These are phyloP conservation scores for Aspergillus persii DNA, from an alignment of 2,329 filamentous ascomycete species.

Conservation along the genomic window DNA sequence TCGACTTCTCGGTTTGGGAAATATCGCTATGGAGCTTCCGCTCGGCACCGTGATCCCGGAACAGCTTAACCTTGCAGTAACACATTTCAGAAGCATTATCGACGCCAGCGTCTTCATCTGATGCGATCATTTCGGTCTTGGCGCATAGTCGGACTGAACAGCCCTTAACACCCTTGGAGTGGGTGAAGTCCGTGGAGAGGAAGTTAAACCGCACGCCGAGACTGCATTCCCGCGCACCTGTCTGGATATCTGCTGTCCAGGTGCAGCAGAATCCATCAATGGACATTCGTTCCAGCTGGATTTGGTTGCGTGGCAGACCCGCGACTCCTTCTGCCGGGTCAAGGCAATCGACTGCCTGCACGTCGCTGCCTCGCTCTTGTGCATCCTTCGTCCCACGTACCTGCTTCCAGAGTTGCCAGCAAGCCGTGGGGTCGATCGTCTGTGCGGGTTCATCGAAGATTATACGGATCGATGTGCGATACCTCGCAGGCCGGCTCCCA, in stretches of 20 bases:
- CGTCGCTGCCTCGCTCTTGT: neutral
- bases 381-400: neutral
- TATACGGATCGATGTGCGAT: neutral
- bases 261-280: slow-evolving; percentile 67
- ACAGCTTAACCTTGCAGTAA: neutral
- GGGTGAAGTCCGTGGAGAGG: slow-evolving; percentile 95
- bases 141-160: neutral
- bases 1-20: neutral
- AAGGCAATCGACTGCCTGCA: neutral
- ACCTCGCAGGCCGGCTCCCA: neutral
- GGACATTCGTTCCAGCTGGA: neutral
- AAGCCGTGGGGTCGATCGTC: neutral
- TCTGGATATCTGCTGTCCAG: slow-evolving; percentile 70
- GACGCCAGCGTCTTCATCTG: neutral
- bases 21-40: slow-evolving; percentile 1
- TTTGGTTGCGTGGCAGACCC: neutral
- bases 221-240: slow-evolving; percentile 70
- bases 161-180: slow-evolving; percentile 94
- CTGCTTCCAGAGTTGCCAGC: neutral
- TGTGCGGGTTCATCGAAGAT: neutral
- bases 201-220: slow-evolving; percentile 97
- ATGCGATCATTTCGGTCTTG: neutral
- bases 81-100: neutral
- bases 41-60: neutral
- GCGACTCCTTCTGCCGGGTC: neutral